Evolutionary conservation across 768 basidiomycete species (phyloP).

Genomic region (Naganishia vishniacii): DNA sequence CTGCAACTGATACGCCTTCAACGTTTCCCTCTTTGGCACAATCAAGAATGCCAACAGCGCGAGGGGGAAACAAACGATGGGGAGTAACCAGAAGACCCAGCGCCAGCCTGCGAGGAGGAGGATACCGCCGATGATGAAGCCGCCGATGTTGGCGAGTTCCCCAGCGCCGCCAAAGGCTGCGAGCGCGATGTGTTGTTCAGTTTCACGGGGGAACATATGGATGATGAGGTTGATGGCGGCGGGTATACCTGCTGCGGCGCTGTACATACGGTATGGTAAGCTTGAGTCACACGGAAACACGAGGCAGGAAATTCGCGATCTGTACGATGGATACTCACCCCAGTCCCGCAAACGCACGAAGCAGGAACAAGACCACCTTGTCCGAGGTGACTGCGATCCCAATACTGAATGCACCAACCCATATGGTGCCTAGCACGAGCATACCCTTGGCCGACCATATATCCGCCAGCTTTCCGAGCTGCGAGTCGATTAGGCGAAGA

Average conservation of each 20-base stretch:
- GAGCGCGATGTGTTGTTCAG: slow-evolving; percentile 25
- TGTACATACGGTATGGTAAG: not conserved
- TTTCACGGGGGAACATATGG: slow-evolving; percentile 27
- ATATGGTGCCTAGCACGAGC: slow-evolving; percentile 17
- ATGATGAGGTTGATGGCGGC: slow-evolving; percentile 30
- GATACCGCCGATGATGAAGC: slow-evolving; percentile 31
- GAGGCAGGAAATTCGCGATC: too few species aligned
- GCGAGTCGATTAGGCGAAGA: not conserved
- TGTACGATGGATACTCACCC: slow-evolving; percentile 2
- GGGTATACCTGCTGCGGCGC: slow-evolving; percentile 29
- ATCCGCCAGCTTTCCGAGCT: slow-evolving; percentile 23
- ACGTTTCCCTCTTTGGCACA: slow-evolving; percentile 20
- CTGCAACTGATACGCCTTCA: slow-evolving; percentile 23
- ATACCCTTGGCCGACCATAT: slow-evolving; percentile 21
- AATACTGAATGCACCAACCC: slow-evolving; percentile 22
- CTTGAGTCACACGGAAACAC: not conserved
- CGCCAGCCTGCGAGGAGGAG: slow-evolving; percentile 28
- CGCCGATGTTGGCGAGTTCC: slow-evolving; percentile 30
- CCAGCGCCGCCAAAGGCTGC: slow-evolving; percentile 26
- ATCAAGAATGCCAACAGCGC: slow-evolving; percentile 24
- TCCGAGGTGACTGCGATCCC: slow-evolving; percentile 19
- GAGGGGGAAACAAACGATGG: slow-evolving; percentile 26
- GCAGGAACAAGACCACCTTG: slow-evolving; percentile 21
- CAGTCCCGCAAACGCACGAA: slow-evolving; percentile 22
- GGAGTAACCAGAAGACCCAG: slow-evolving; percentile 31